phyloP scores from a whole-genome alignment of 208 protist genomes.

The Leishmania major region DNA sequence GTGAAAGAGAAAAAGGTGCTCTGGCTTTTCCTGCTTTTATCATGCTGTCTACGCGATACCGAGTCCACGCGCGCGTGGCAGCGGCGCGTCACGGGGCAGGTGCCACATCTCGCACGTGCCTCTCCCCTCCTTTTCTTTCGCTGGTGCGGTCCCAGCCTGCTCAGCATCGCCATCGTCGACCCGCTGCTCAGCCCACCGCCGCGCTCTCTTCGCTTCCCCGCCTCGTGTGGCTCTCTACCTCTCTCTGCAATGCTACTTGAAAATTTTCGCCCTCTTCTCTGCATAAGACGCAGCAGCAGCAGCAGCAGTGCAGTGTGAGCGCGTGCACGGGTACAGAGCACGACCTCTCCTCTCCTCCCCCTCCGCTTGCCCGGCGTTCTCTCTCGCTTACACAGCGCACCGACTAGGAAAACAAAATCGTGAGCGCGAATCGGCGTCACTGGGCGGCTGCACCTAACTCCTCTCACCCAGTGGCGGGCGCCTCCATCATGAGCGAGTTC shows the following conservation, averaged over 20 bases:
- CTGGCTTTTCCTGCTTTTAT: not conserved
- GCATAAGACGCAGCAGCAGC: not conserved
- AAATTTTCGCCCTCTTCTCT: not conserved
- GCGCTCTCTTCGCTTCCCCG: not conserved
- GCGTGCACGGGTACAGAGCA: not conserved
- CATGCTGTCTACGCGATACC: not conserved
- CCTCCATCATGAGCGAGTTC: conserved; percentile 66
- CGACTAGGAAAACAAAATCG: not conserved
- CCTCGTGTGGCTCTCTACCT: not conserved
- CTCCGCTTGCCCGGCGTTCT: conserved; percentile 7
- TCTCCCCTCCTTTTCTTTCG: not conserved
- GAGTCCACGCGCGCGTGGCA: not conserved
- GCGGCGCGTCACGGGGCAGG: not conserved
- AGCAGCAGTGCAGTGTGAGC: not conserved
- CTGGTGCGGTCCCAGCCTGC: not conserved
- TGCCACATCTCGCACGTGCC: not conserved
- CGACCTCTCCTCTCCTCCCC: not conserved
- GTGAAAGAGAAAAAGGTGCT: not conserved
- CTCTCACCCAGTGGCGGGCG: no score
- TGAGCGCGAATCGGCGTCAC: not conserved
- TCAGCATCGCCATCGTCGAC: not conserved
- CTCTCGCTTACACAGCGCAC: not conserved
- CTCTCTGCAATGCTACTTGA: not conserved
- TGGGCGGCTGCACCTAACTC: not conserved
- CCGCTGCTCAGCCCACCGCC: not conserved